Evolutionary conservation across 202 grass and related monocot genomes (phyloP), one percentile per base, ranked within the genome.

Genomic region (Schoenoplectus triqueter): DNA sequence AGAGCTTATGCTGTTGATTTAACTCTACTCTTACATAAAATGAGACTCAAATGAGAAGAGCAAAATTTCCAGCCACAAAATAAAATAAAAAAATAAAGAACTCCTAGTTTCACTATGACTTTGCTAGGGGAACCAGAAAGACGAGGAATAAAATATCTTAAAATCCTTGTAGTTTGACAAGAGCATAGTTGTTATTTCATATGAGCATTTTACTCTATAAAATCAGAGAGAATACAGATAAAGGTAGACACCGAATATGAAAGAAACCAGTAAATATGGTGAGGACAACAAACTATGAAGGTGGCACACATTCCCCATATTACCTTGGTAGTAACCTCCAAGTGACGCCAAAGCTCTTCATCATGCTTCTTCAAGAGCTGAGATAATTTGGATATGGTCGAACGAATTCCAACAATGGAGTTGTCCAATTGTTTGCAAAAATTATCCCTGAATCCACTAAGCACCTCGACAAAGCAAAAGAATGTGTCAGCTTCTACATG

Each of bases 401-500:
- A 94, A 69, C 93, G 90, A 85, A 96, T 99, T 64, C 96, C 96
- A 9, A 99, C 96, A 62, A 95, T 85, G 48, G 91, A 95, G 64
- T 96, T 96, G 84, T 99, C 96, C 86, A 96, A 91, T 83, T 99
- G 96, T 73, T 94, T 99, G 89, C 93, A 99, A 79, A 99, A 99
- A 80, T 94, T 99, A 85, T 96, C 96, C 31, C 96, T 88, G 70
- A 99, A 99, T 75, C 92, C 90, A 69, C 93, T 99, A 71, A 98
- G 80, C 57, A 99, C 49, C 71, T 99, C 93, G 54, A 92, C 91
- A 41, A 99, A 99, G 86, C 96, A 96, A 88, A 96, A 99, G 88
- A 99, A 99, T 7, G 93, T 88, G 76, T 96, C 93, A 67, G 90
- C 72, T 84, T 96, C 96, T 60, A 87, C 91, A 76, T 84, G 85